Percentiles rank a stretch among this genome's conserved stretches.
phyloP scores from a whole-genome alignment of 164 flowering plant genomes.

The Aristolochia contorta region DNA sequence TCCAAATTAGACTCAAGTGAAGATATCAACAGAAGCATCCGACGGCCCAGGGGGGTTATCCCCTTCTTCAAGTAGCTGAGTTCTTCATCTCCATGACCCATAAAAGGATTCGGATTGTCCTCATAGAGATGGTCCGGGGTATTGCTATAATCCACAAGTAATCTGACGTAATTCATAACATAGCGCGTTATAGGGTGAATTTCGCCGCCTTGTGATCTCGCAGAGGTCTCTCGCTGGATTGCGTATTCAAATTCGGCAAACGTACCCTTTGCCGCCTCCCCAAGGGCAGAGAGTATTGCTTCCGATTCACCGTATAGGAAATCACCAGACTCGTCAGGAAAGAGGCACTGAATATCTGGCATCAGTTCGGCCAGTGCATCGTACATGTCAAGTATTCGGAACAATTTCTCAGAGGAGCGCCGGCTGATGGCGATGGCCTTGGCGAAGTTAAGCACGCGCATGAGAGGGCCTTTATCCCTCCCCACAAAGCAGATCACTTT shows the following conservation, averaged over 20 bases:
- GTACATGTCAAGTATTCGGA: conserved; percentile 74
- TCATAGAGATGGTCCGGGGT: conserved; percentile 40
- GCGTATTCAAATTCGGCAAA: conserved; percentile 75
- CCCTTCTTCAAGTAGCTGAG: conserved; percentile 11
- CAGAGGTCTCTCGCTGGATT: conserved; percentile 45
- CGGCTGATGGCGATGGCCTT: conserved; percentile 64
- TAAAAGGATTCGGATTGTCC: conserved; percentile 9
- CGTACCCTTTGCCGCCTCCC: conserved; percentile 62
- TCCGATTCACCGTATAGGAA: conserved; percentile 40
- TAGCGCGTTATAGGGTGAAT: conserved; percentile 71
- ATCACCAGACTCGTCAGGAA: conserved; percentile 31
- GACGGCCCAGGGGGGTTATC: conserved; percentile 32
- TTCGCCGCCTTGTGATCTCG: conserved; percentile 55
- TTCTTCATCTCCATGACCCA: conserved; percentile 20
- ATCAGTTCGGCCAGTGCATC: conserved; percentile 42
- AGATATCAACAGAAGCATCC: conserved; percentile 35
- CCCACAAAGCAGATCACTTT: conserved; percentile 60
- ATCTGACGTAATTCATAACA: conserved; percentile 75
- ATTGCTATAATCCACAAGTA: conserved; percentile 67
- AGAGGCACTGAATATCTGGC: conserved; percentile 38
- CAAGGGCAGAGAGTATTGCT: conserved; percentile 46
- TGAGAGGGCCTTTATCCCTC: conserved; percentile 55
- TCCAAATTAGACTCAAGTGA: conserved; percentile 60
- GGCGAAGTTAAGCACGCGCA: conserved; percentile 69
- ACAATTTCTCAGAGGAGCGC: conserved; percentile 56